A percentile compares a stretch with the other conserved stretches of the same genome.
These are phyloP conservation scores for Myriangium duriaei DNA, from an alignment of 2,329 filamentous ascomycete species.

Conservation along the genomic window DNA sequence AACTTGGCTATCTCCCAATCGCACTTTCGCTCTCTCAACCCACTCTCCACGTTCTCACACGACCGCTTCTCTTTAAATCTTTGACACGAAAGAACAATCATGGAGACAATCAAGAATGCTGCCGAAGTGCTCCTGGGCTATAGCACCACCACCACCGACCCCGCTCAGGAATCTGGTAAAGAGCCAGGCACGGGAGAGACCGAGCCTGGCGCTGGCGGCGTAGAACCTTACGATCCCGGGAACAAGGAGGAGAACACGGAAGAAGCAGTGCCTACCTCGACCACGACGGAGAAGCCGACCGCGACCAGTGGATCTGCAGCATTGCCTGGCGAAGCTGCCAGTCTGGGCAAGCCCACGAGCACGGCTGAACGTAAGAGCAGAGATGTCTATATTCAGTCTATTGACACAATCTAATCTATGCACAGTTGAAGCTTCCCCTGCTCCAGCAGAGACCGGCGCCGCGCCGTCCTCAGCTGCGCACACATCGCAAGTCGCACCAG, in stretches of 20 bases:
- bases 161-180: slow-evolving; percentile 8
- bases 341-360: background rate
- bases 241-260: slow-evolving; percentile 7
- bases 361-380: background rate
- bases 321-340: background rate
- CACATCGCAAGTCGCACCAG: background rate
- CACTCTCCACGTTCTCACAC: too few relatives aligned
- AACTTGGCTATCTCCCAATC: too few relatives aligned
- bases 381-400: background rate
- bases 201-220: slow-evolving; percentile 2
- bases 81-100: too few relatives aligned
- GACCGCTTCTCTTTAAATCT: too few relatives aligned
- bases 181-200: slow-evolving; percentile 5
- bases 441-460: background rate
- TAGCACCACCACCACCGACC: background rate
- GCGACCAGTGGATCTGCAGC: background rate
- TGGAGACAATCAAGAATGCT: slow-evolving; percentile 9
- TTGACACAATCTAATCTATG: background rate
- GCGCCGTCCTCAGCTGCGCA: slow-evolving; percentile 4
- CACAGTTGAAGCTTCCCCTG: background rate
- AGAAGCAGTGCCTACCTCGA: slow-evolving; percentile 1
- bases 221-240: slow-evolving; percentile 8
- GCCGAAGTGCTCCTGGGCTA: slow-evolving; percentile 9
- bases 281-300: slow-evolving; percentile 1
- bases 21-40: too few relatives aligned